Evolutionary conservation across 768 basidiomycete species (phyloP), one percentile per base, ranked within the genome.

Genomic region (Cyathus striatus): DNA sequence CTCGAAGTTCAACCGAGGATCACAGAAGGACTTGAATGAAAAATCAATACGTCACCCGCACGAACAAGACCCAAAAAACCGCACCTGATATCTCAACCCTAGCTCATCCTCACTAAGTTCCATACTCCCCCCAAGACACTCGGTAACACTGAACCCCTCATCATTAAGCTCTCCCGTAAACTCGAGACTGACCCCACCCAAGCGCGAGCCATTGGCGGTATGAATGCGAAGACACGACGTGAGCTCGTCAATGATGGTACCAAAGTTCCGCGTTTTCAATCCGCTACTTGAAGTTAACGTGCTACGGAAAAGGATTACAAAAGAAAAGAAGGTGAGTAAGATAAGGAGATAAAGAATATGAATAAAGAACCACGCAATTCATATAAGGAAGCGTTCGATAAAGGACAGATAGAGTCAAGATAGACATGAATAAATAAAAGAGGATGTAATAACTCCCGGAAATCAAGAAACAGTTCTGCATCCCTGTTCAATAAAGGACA

Each of bases 101-200:
- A 99, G 73, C 60, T 96, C 75, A 49, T 93, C 87, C 59, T 97
- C 95, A 36, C 73, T 77, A 26, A 97, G 68, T 56, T 90, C 86
- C 94, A 97, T 98, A 50, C 90, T 95, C 1, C 95, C 96, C 4
- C 96, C 96, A 7, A 94, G 70, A 57, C 94, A 97, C 61, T 98
- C 96, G 0, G 96, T 99, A 33, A 99, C 96, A 49, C 88, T 88
- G 63, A 86, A 90, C 5, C 95, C 92, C 44, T 96, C 84, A 9
- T 90, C 83, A 48, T 86, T 86, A 40, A 95, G 69, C 61, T 95
- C 90, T 16, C 93, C 90, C 2, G 95, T 94, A 60, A 96, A 83
- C 61, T 95, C 93, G 17, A 96, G 76, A 55, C 88, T 90, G 13
- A 95, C 86, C 1, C 83, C 85, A 5, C 86, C 86, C 0, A 97